Percentiles rank a stretch among this genome's conserved stretches.
Evolutionary conservation across 2,329 filamentous ascomycete genomes (phyloP).

Genomic region (Calonectria pseudoturangicola): DNA sequence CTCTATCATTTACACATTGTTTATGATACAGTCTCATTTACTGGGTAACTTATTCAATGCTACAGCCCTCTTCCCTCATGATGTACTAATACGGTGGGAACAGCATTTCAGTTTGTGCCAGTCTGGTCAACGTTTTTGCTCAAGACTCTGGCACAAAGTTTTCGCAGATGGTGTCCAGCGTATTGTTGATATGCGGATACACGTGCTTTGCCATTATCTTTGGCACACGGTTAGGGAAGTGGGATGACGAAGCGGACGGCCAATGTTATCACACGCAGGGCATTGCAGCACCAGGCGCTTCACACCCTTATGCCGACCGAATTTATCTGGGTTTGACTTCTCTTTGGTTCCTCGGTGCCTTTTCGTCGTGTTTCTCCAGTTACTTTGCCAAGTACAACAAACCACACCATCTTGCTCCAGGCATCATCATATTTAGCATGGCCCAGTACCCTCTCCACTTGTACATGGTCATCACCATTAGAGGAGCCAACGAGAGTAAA

Average conservation of each 20-base stretch:
- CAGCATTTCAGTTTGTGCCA: constrained; percentile 13
- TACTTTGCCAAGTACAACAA: constrained; percentile 20
- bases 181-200: constrained; percentile 1
- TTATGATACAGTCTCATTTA: constrained; percentile 12
- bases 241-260: background rate
- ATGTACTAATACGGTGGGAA: background rate
- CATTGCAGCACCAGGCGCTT: background rate
- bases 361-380: constrained; percentile 15
- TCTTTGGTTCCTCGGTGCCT: constrained; percentile 11
- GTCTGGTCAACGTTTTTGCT: constrained; percentile 15
- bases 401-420: constrained; percentile 9
- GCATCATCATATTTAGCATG: constrained; percentile 3
- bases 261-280: constrained; percentile 10
- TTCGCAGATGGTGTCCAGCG: background rate
- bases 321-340: constrained; percentile 4
- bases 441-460: constrained; percentile 11
- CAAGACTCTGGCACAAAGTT: constrained; percentile 6
- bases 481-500: constrained; percentile 3
- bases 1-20: constrained; percentile 16
- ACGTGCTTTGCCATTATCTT: constrained; percentile 8
- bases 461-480: constrained; percentile 6
- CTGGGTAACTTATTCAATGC: background rate
- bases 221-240: background rate
- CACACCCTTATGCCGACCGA: background rate
- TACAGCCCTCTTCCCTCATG: background rate